Base-by-base conservation (phyloP, 2,329 filamentous ascomycete species). In the Emmonsiellopsis sp. region DNA sequence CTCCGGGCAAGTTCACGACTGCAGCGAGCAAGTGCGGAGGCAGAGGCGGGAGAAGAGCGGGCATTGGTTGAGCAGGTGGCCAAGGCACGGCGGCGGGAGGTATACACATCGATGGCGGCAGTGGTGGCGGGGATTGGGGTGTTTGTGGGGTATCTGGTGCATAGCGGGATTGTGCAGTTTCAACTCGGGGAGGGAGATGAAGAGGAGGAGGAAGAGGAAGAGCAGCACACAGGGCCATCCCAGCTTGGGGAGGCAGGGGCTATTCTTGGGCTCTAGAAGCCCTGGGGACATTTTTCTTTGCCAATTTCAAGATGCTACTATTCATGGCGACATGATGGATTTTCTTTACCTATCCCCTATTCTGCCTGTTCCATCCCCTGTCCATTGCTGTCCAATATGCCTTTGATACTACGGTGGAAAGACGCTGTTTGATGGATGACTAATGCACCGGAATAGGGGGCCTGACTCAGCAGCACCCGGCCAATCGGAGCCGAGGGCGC, bases 91-190 rank as follows among this genome's bases (percentile, higher is more conserved):
- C 66, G 64, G 42, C 66, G 62, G 43, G 70, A 73, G 51, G 57
- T 68, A 21, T 63, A 66, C 46, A 51, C 68, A 2, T 71, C 70
- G 4, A 61, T 70, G 34, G 69, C 62, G 17, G 60, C 67, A 9
- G 68, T 66, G 10, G 60, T 65, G 43, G 67, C 63, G 14, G 68
- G 67, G 4, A 46, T 68, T 39, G 66, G 63, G 10, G 62, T 68
- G 32, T 58, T 72, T 46, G 57, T 70, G 37, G 67, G 68, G 14
- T 73, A 72, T 53, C 60, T 71, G 62, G 52, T 66, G 5, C 61
- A 67, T 36, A 57, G 62, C 17, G 70, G 70, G 2, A 51, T 68
- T 14, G 3, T 56, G 9, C 44, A 49, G 6, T 33, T n/a, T 33
- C 14, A 46, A 40, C 13, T 54, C 33, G 14, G 9, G 10, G 39